Conservation (phyloP, 805 yeast species). For the Ascoidea tarda region DNA sequence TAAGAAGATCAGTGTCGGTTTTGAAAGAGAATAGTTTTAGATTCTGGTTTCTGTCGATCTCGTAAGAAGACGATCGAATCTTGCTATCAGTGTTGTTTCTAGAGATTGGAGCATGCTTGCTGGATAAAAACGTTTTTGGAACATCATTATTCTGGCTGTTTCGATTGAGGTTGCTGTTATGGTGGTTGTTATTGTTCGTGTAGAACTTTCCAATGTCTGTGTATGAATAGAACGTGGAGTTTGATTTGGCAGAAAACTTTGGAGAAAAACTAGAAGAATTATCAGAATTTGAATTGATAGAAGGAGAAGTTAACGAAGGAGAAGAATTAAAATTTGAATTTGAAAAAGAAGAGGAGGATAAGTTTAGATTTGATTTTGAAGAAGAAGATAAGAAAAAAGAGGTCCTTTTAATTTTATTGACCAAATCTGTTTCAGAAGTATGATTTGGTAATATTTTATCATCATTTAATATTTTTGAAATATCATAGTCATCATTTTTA, state of each 20-base stretch:
- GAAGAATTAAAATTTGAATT: not conserved
- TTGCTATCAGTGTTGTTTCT: too few relatives aligned
- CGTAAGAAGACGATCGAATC: too few relatives aligned
- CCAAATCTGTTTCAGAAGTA: not conserved
- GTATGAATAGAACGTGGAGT: not conserved
- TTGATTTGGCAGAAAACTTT: not conserved
- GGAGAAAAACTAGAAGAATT: not conserved
- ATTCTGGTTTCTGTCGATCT: too few relatives aligned
- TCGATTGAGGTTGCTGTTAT: too few relatives aligned
- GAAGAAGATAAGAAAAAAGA: not conserved
- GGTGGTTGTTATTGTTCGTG: too few relatives aligned
- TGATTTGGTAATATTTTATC: slow-evolving; percentile 7
- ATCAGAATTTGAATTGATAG: not conserved
- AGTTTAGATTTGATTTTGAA: not conserved
- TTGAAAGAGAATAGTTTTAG: too few relatives aligned
- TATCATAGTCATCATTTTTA: not conserved
- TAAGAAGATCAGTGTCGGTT: too few relatives aligned
- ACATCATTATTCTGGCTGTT: too few relatives aligned
- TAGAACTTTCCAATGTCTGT: too few relatives aligned
- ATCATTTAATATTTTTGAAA: slow-evolving; percentile 1
- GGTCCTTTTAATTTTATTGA: not conserved
- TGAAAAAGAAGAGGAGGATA: not conserved
- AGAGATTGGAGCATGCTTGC: too few relatives aligned
- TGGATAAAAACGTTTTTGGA: too few relatives aligned
- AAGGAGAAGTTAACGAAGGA: not conserved